A percentile compares a stretch with the other conserved stretches of the same genome.
These are phyloP conservation scores for Vanrija pseudolonga DNA, from an alignment of 1,284 basidiomycete genomes.

Conservation along the genomic window DNA sequence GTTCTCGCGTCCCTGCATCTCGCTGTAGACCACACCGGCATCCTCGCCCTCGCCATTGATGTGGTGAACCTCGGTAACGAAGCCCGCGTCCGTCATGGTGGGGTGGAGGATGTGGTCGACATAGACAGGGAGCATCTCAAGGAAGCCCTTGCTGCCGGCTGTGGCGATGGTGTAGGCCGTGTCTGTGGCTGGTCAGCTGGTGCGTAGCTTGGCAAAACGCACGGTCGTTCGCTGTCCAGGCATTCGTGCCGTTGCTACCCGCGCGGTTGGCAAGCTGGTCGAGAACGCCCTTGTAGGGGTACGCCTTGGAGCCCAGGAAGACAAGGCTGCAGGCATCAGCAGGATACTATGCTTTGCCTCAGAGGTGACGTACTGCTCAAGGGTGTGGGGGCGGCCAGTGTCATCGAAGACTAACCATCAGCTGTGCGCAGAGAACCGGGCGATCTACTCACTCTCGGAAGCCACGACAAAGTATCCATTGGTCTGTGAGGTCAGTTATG, in stretches of 20 bases:
- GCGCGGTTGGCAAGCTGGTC: constrained; percentile 96
- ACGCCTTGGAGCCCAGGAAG: constrained; percentile 90
- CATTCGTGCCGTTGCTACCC: constrained; percentile 84
- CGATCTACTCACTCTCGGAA: constrained; percentile 71
- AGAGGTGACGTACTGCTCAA: constrained; percentile 61
- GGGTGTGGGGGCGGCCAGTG: constrained; percentile 85
- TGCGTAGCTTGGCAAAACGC: constrained; percentile 3
- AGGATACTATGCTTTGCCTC: neutral
- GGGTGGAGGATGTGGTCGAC: constrained; percentile 97
- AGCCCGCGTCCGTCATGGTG: constrained; percentile 85
- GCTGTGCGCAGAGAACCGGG: neutral
- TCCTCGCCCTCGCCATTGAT: constrained; percentile 86
- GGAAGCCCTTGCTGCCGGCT: constrained; percentile 91
- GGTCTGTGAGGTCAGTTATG: constrained; percentile 55
- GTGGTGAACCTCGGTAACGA: constrained; percentile 92
- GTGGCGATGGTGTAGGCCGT: constrained; percentile 98
- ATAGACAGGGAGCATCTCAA: constrained; percentile 91
- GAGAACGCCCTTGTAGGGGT: constrained; percentile 95
- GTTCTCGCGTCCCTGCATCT: constrained; percentile 98
- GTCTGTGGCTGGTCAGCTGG: constrained; percentile 56
- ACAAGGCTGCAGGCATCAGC: constrained; percentile 59
- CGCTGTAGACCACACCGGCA: constrained; percentile 93
- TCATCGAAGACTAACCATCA: constrained; percentile 73
- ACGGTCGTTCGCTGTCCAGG: constrained; percentile 57
- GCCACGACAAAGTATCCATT: constrained; percentile 90